Percentiles rank a stretch among this genome's conserved stretches.
These are phyloP conservation scores for Ramularia endophylla DNA, from an alignment of 2,329 filamentous ascomycete genomes.

Conservation along the genomic window DNA sequence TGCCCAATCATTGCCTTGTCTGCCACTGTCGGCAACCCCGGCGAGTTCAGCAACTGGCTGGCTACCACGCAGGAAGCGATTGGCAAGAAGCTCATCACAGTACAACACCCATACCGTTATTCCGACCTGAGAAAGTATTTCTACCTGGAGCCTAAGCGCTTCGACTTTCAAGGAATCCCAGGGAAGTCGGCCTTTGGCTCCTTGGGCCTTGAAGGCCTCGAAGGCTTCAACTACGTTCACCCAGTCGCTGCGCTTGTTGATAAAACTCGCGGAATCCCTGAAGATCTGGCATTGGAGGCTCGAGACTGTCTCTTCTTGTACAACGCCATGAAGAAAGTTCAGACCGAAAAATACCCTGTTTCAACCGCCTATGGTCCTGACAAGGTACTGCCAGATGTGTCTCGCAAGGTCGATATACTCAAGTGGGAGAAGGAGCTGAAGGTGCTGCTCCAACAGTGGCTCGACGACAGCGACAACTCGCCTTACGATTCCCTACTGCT, in stretches of 20 bases:
- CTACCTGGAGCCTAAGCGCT: slow-evolving; percentile 49
- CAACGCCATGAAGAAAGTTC: slow-evolving; percentile 55
- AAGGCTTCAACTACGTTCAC: slow-evolving; percentile 57
- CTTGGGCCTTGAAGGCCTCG: slow-evolving; percentile 44
- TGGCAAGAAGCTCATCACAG: slow-evolving; percentile 60
- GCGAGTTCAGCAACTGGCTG: slow-evolving; percentile 65
- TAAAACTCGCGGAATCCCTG: slow-evolving; percentile 55
- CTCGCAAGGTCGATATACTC: slow-evolving; percentile 61
- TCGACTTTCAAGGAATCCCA: slow-evolving; percentile 50
- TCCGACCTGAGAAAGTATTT: slow-evolving; percentile 73
- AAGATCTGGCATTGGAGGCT: slow-evolving; percentile 64
- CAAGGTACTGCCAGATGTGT: slow-evolving; percentile 45
- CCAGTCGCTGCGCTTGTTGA: slow-evolving; percentile 60
- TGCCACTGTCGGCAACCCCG: slow-evolving; percentile 70
- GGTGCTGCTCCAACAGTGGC: slow-evolving; percentile 52
- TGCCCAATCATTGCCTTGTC: slow-evolving; percentile 76
- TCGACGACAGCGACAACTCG: slow-evolving; percentile 46
- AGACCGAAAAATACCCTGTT: slow-evolving; percentile 43
- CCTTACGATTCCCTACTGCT: slow-evolving; percentile 49
- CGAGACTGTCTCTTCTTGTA: slow-evolving; percentile 64
- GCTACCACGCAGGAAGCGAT: slow-evolving; percentile 56
- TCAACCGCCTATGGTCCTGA: slow-evolving; percentile 46
- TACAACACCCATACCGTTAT: slow-evolving; percentile 63
- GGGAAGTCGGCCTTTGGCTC: slow-evolving; percentile 34
- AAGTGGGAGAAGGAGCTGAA: slow-evolving; percentile 61